Evolutionary conservation across 768 basidiomycete species (phyloP).

Genomic region (Neoboletus brunneissimus): DNA sequence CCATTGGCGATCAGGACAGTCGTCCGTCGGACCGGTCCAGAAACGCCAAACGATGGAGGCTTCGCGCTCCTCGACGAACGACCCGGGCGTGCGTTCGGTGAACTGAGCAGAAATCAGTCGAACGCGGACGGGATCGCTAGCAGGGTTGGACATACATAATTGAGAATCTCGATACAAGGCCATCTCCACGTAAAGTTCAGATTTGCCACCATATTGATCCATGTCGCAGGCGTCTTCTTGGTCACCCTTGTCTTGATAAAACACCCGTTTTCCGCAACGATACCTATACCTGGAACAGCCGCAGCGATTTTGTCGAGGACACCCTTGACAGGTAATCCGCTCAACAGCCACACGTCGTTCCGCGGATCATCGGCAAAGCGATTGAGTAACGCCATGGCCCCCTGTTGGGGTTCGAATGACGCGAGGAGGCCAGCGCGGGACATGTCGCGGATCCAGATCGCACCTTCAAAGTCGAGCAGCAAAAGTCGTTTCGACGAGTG

Average conservation of each 20-base stretch:
- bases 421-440: conserved; percentile 42
- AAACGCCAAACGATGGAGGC: conserved; percentile 85
- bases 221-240: conserved; percentile 38
- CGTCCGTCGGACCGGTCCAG: conserved; percentile 56
- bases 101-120: conserved; percentile 47
- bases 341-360: conserved; percentile 83
- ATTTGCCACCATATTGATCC: conserved; percentile 81
- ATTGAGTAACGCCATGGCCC: conserved; percentile 48
- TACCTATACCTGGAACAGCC: conserved; percentile 63
- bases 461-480: conserved; percentile 77
- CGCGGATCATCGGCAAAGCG: conserved; percentile 57
- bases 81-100: conserved; percentile 83
- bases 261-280: conserved; percentile 90
- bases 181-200: conserved; percentile 80
- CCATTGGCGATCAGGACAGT: conserved; percentile 68
- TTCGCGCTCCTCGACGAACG: conserved; percentile 80
- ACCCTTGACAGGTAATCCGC: conserved; percentile 64
- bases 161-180: conserved; percentile 76
- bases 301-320: conserved; percentile 62
- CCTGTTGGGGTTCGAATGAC: conserved; percentile 39
- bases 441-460: conserved; percentile 67
- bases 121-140: background rate
- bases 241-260: conserved; percentile 60
- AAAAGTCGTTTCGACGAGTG: conserved; percentile 64
- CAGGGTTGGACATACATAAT: conserved; percentile 59